These are phyloP conservation scores for Debaryomycetaceae sp. DNA, from an alignment of 1,139 yeast species.

Conservation along the genomic window DNA sequence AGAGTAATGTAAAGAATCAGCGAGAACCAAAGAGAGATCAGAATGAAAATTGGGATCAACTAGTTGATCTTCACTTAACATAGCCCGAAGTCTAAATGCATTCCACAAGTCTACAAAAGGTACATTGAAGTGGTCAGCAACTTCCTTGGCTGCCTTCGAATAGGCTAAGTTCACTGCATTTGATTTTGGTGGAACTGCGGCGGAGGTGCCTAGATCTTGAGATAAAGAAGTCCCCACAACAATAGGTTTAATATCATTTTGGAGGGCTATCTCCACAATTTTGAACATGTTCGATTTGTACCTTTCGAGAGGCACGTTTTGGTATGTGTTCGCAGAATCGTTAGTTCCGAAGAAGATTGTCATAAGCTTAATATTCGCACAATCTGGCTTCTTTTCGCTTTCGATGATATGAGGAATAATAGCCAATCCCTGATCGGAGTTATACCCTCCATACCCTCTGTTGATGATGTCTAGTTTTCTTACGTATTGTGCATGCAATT, in stretches of 20 bases:
- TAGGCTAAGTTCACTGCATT: conserved; percentile 39
- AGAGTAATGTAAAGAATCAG: conserved; percentile 70
- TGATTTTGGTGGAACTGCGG: conserved; percentile 15
- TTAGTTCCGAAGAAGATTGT: conserved; percentile 75
- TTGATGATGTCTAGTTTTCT: conserved; percentile 55
- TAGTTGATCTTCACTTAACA: conserved; percentile 9
- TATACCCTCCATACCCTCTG: conserved; percentile 66
- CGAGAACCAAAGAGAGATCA: conserved; percentile 15
- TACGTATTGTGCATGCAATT: conserved; percentile 43
- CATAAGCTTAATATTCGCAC: conserved; percentile 33
- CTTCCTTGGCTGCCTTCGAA: conserved; percentile 42
- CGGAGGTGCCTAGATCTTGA: conserved; percentile 7
- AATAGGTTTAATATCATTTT: conserved; percentile 45
- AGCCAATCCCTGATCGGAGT: conserved; percentile 45
- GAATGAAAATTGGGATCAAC: conserved; percentile 10
- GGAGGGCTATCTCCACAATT: conserved; percentile 37
- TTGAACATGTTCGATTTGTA: conserved; percentile 44
- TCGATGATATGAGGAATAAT: conserved; percentile 48
- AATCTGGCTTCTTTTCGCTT: conserved; percentile 28
- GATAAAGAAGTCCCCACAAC: conserved; percentile 65
- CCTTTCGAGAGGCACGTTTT: conserved; percentile 50
- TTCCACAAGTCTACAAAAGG: conserved; percentile 56
- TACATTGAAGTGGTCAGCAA: conserved; percentile 44
- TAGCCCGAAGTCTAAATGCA: conserved; percentile 31
- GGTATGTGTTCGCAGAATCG: conserved; percentile 55